phyloP scores from a whole-genome alignment of 345 rosid species.

The Populus ilicifolia region DNA sequence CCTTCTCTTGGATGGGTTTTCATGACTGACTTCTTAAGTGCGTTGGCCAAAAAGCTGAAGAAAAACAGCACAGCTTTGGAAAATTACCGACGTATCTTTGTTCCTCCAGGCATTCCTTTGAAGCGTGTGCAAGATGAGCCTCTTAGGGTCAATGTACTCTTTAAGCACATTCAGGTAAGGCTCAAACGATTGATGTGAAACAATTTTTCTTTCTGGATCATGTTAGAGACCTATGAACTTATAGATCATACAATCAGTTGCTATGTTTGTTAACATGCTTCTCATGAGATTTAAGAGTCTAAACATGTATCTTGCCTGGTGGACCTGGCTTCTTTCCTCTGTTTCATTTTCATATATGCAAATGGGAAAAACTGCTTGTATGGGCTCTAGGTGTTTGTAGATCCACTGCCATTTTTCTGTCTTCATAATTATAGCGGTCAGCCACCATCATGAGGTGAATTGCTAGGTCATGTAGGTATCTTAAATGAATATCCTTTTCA shows the following conservation, averaged over 20 bases:
- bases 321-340: too few relatives aligned
- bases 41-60: constrained; percentile 59
- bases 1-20: constrained; percentile 76
- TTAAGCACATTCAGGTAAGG: constrained; percentile 72
- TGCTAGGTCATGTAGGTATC: not conserved
- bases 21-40: constrained; percentile 61
- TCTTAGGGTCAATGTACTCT: constrained; percentile 59
- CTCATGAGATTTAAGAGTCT: not conserved
- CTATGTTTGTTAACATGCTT: not conserved
- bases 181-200: not conserved
- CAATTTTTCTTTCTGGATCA: not conserved
- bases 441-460: not conserved
- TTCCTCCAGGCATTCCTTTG: constrained; percentile 57
- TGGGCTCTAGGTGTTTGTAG: not conserved
- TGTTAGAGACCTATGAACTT: not conserved
- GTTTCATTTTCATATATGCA: too few relatives aligned
- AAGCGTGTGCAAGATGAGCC: constrained; percentile 47
- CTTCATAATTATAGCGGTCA: too few relatives aligned
- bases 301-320: not conserved
- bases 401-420: not conserved
- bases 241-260: not conserved
- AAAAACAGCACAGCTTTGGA: constrained; percentile 57
- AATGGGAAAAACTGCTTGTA: not conserved
- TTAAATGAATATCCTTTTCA: too few relatives aligned
- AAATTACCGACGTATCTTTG: constrained; percentile 55